Evolutionary conservation across 805 yeast species (phyloP).

Genomic region (Teunomyces stri): DNA sequence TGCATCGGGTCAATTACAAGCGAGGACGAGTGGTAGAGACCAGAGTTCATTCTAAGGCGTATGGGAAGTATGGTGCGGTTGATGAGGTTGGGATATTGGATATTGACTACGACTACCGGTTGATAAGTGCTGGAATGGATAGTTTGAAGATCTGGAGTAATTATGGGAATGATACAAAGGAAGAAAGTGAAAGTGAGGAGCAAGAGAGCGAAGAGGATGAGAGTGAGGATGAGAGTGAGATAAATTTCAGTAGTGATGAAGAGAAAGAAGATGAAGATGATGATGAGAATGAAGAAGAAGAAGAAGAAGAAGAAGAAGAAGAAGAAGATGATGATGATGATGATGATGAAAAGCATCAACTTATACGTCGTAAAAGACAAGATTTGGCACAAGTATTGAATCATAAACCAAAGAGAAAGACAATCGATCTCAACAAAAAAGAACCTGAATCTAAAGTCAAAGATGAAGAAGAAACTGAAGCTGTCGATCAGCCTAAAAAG

Average conservation of each 20-base stretch:
- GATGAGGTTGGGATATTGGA: slow-evolving; percentile 82
- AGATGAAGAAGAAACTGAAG: background rate
- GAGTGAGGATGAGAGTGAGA: slow-evolving; percentile 6
- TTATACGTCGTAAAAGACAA: slow-evolving; percentile 14
- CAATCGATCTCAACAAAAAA: slow-evolving; percentile 18
- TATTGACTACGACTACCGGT: slow-evolving; percentile 74
- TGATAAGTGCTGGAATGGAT: slow-evolving; percentile 84
- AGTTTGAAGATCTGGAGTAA: slow-evolving; percentile 72
- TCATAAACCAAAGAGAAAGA: slow-evolving; percentile 16
- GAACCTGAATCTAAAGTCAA: slow-evolving; percentile 9
- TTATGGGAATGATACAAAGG: slow-evolving; percentile 15
- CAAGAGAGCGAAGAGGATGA: slow-evolving; percentile 17
- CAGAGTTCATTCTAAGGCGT: slow-evolving; percentile 56
- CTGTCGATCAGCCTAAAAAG: slow-evolving; percentile 18
- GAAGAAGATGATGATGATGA: slow-evolving; percentile 10
- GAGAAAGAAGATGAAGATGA: slow-evolving; percentile 9
- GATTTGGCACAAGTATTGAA: slow-evolving; percentile 10
- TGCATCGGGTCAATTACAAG: slow-evolving; percentile 65
- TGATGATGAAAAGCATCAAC: slow-evolving; percentile 5
- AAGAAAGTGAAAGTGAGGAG: slow-evolving; percentile 14
- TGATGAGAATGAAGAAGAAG: slow-evolving; percentile 11
- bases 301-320: slow-evolving; percentile 9
- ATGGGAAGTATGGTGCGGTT: slow-evolving; percentile 31
- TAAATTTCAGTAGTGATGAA: slow-evolving; percentile 6
- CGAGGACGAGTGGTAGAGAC: slow-evolving; percentile 62